A percentile compares a stretch with the other conserved stretches of the same genome.
These are phyloP conservation scores for Falciphora oryzae DNA, from an alignment of 2,329 filamentous ascomycete species.

Conservation along the genomic window DNA sequence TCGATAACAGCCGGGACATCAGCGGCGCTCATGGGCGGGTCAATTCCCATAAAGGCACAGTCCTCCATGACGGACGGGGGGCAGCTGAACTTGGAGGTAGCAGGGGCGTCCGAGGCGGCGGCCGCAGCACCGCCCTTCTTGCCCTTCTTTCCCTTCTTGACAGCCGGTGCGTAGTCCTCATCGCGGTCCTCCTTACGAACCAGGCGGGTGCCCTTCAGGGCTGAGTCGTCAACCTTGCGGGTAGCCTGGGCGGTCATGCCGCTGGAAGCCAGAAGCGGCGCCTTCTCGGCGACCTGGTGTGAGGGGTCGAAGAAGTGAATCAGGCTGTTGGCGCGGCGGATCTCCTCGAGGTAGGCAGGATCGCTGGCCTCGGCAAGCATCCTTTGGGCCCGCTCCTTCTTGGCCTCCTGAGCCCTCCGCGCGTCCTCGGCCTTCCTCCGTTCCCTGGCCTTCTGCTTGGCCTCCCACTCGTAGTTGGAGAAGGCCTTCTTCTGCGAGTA, in stretches of 20 bases:
- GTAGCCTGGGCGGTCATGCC: constrained; percentile 73
- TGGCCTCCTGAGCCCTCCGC: constrained; percentile 62
- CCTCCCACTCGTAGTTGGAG: constrained; percentile 76
- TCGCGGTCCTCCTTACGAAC: constrained; percentile 82
- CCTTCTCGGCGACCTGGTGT: constrained; percentile 59
- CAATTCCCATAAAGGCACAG: constrained; percentile 74
- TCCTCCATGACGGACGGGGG: constrained; percentile 90
- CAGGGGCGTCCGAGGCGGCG: constrained; percentile 39
- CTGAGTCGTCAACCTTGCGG: constrained; percentile 79
- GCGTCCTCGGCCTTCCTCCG: constrained; percentile 77
- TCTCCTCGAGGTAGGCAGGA: constrained; percentile 88
- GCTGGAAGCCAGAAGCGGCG: constrained; percentile 55
- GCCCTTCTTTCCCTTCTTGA: constrained; percentile 84
- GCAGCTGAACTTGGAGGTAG: constrained; percentile 65
- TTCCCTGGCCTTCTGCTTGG: constrained; percentile 70
- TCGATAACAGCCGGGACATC: constrained; percentile 76
- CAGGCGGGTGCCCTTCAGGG: constrained; percentile 78
- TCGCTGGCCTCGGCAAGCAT: constrained; percentile 76
- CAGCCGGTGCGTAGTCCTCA: constrained; percentile 76
- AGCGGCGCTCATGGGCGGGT: constrained; percentile 79
- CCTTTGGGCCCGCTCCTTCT: constrained; percentile 69
- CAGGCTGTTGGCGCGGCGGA: constrained; percentile 79
- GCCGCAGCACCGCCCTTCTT: constrained; percentile 60
- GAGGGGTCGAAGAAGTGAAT: constrained; percentile 87
- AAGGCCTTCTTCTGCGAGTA: constrained; percentile 77